A percentile compares a stretch with the other conserved stretches of the same genome.
phyloP scores from a whole-genome alignment of 129 eudicot genomes.

The Ambrosia artemisiifolia region DNA sequence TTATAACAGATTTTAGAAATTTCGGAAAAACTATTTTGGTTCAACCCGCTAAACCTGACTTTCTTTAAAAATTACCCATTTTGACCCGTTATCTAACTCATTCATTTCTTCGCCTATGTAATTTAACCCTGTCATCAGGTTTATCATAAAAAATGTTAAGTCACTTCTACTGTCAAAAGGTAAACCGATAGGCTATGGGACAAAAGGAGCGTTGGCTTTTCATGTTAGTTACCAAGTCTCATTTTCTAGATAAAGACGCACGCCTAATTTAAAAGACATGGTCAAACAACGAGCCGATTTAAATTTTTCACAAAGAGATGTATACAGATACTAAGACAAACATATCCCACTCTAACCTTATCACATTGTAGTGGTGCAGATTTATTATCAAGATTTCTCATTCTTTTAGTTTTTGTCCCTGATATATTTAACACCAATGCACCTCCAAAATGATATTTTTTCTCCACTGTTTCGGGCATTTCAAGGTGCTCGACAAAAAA shows the following conservation, averaged over 20 bases:
- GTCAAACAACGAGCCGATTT: slow-evolving; percentile 5
- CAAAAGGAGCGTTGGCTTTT: background rate
- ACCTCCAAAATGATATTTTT: background rate
- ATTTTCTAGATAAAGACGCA: background rate
- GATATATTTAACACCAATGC: background rate
- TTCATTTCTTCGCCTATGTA: background rate
- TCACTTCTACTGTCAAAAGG: background rate
- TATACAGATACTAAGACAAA: background rate
- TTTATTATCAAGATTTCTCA: slow-evolving; percentile 17
- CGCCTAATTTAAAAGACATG: background rate
- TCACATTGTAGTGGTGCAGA: slow-evolving; percentile 39
- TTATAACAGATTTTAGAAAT: background rate
- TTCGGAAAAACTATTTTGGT: background rate
- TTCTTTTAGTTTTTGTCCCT: background rate
- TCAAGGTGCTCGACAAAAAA: background rate
- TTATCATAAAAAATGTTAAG: background rate
- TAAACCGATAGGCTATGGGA: background rate
- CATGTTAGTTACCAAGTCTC: background rate
- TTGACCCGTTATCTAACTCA: background rate
- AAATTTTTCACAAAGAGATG: background rate
- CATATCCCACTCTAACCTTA: slow-evolving; percentile 25
- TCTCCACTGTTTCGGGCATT: background rate
- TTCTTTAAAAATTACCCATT: background rate
- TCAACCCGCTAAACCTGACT: background rate
- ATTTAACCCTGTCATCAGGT: background rate